These are phyloP conservation scores for Metschnikowia vanudenii DNA, from an alignment of 805 yeast genomes.

Conservation along the genomic window DNA sequence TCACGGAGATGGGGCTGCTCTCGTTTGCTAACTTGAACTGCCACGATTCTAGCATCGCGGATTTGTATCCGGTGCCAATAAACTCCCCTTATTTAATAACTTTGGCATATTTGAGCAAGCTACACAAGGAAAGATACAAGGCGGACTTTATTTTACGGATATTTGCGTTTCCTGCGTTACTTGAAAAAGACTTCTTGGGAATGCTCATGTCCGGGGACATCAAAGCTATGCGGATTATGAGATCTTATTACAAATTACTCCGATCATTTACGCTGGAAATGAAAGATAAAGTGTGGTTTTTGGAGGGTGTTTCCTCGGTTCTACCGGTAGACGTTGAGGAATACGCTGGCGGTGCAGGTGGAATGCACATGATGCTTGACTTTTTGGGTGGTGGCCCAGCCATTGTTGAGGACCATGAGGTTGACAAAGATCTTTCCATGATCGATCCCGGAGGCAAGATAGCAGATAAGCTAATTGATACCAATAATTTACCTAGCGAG, in stretches of 20 bases:
- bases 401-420: slow-evolving; percentile 36
- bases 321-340: slow-evolving; percentile 91
- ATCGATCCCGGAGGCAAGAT: slow-evolving; percentile 46
- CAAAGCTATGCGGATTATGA: slow-evolving; percentile 86
- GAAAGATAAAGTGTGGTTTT: slow-evolving; percentile 89
- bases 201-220: slow-evolving; percentile 80
- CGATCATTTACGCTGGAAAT: slow-evolving; percentile 81
- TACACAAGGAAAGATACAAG: slow-evolving; percentile 77
- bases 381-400: slow-evolving; percentile 69
- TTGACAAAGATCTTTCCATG: slow-evolving; percentile 39
- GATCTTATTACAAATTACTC: slow-evolving; percentile 79
- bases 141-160: slow-evolving; percentile 83
- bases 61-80: slow-evolving; percentile 80
- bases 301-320: slow-evolving; percentile 79
- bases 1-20: slow-evolving; percentile 18
- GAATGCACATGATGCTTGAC: slow-evolving; percentile 89
- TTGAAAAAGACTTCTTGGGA: slow-evolving; percentile 77
- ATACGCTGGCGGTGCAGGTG: slow-evolving; percentile 82
- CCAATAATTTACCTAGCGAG: slow-evolving; percentile 57
- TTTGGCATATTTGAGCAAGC: slow-evolving; percentile 77
- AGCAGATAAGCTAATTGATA: slow-evolving; percentile 49
- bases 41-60: slow-evolving; percentile 82
- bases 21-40: slow-evolving; percentile 64
- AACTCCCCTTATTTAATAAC: slow-evolving; percentile 87
- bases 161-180: slow-evolving; percentile 89